Evolutionary conservation across 1,284 basidiomycete species (phyloP), one percentile per base, ranked within the genome.

Genomic region (Fomitiporia mediterranea): DNA sequence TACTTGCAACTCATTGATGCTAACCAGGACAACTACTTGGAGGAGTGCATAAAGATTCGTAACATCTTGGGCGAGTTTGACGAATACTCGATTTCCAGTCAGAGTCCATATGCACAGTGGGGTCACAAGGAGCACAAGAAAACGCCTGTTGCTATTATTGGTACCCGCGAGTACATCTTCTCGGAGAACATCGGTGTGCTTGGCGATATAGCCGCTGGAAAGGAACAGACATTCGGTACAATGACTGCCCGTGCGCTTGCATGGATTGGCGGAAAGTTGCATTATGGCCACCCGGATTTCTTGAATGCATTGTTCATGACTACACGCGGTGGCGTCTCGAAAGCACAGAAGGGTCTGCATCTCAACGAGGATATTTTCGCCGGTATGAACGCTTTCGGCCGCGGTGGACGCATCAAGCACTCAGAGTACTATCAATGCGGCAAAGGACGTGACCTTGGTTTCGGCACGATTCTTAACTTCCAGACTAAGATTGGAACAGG

Each of bases 351-450:
- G 73, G 96, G 97, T 66, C 78, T 99, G 46, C 97, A 99, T 74
- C 75, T 99, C 60, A 98, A 98, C 77, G 97, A 99, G 73, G 97
- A 99, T 85, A 99, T 99, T 64, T 99, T 96, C 70, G 97, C 97
- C 50, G 97, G 97, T 69, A 99, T 99, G 95, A 98, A 91, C 65
- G 96, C 97, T 8, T 95, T 99, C 69, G 93, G 94, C 59, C 93
- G 97, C 60, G 97, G 97, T 60, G 97, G 97, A 59, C 86, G 96
- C 61, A 99, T 99, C 83, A 99, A 99, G 80, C 97, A 99, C 73
- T 93, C 92, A 49, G 97, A 99, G 73, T 99, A 99, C 77, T 99
- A 99, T 73, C 90, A 93, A 73, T 98, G 96, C 68, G 96, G 96
- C 66, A 99, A 99, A 77, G 97, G 97, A 62, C 91, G 97, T 79